Evolutionary conservation across 495 filamentous ascomycete species (phyloP).

Genomic region (Penicillium angulare): DNA sequence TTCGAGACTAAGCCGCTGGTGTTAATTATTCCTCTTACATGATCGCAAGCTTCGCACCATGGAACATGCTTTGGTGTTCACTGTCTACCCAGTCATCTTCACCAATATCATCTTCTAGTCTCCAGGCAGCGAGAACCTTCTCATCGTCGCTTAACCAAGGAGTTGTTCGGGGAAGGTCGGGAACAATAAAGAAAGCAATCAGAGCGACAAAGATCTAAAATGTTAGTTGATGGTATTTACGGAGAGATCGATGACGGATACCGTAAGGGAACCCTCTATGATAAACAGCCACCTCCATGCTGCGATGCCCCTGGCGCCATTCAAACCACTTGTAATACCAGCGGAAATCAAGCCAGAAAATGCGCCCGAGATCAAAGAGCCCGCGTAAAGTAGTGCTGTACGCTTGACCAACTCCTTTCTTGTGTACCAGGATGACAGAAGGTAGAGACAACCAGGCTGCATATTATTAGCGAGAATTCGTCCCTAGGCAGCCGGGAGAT

Average conservation of each 20-base stretch:
- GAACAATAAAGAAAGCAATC: slow-evolving; percentile 58
- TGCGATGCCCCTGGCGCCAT: slow-evolving; percentile 19
- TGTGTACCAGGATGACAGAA: slow-evolving; percentile 48
- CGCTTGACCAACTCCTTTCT: slow-evolving; percentile 32
- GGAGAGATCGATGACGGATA: not conserved
- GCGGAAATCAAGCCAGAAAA: slow-evolving; percentile 29
- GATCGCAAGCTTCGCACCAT: slow-evolving; percentile 64
- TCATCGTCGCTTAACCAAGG: slow-evolving; percentile 66
- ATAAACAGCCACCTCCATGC: slow-evolving; percentile 37
- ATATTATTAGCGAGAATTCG: not conserved
- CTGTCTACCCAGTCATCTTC: slow-evolving; percentile 64
- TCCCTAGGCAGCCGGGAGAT: no score
- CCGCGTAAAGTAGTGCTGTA: slow-evolving; percentile 24
- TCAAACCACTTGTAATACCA: slow-evolving; percentile 19
- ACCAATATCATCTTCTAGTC: slow-evolving; percentile 70
- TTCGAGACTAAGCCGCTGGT: not conserved
- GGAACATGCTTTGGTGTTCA: slow-evolving; percentile 57
- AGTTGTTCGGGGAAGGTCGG: slow-evolving; percentile 71
- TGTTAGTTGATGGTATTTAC: not conserved
- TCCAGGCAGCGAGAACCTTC: slow-evolving; percentile 59
- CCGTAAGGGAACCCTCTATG: slow-evolving; percentile 41
- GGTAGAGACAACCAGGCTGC: slow-evolving; percentile 41
- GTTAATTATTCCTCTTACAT: slow-evolving; percentile 34
- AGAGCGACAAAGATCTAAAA: slow-evolving; percentile 39
- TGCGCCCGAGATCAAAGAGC: slow-evolving; percentile 22